Conservation (phyloP, 441 rosid species). For the Pelargonium australe region DNA sequence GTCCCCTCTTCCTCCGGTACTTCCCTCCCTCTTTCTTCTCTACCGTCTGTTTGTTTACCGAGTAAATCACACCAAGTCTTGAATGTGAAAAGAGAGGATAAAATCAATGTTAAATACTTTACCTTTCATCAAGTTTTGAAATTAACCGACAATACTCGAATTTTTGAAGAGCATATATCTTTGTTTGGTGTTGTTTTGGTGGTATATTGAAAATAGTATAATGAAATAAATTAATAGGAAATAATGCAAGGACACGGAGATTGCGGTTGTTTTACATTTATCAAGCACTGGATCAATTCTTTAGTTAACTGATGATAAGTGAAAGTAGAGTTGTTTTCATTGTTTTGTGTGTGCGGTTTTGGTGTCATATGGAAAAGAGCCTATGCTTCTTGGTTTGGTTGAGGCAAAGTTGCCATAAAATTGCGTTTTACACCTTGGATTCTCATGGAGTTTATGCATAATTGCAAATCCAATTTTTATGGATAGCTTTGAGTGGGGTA, state of each 20-base stretch:
- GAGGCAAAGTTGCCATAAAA: not conserved
- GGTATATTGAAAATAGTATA: not conserved
- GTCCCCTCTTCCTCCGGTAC: slow-evolving; percentile 68
- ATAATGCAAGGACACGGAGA: not conserved
- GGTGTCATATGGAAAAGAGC: not conserved
- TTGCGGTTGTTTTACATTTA: not conserved
- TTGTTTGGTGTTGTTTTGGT: not conserved
- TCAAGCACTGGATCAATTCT: not conserved
- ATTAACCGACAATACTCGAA: not conserved
- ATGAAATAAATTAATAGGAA: not conserved
- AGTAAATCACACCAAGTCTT: not conserved
- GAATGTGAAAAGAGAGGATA: not conserved
- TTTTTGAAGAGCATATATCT: not conserved
- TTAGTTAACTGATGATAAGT: not conserved
- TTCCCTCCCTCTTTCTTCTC: slow-evolving; percentile 1
- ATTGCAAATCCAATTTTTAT: not conserved
- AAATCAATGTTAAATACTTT: not conserved
- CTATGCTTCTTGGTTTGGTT: not conserved
- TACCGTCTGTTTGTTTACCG: not conserved
- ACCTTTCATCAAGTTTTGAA: too few relatives aligned
- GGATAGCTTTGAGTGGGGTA: not conserved
- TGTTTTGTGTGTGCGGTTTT: not conserved
- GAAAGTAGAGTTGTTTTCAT: not conserved
- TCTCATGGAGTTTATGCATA: not conserved
- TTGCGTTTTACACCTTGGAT: not conserved